Evolutionary conservation across 2,329 filamentous ascomycete species (phyloP), one percentile per base, ranked within the genome.

Genomic region (Colletotrichum viniferum): DNA sequence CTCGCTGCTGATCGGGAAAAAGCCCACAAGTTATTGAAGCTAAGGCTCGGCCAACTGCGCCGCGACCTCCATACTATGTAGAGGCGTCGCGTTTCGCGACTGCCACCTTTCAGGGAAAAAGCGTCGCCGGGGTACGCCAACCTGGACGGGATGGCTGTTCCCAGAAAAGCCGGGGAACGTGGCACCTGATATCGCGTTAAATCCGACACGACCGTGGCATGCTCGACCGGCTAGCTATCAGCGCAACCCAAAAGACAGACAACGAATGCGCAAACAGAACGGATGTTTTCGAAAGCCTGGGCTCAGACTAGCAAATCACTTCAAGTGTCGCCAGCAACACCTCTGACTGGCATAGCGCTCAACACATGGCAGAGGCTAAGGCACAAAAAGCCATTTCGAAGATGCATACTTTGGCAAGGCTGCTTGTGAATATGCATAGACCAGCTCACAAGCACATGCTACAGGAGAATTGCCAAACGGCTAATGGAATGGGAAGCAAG

Each of bases 71-170:
- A 14, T 52, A n/a, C n/a, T n/a, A n/a, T n/a, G n/a, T n/a, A 13
- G 61, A 28, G 30, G 30, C 72, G 52, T 74, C 61, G 72, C 60
- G 52, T 43, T 63, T 63, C 69, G 69, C 73, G 62, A 67, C 52
- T 66, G 55, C 55, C 62, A 72, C 73, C 69, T 62, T 63, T 74
- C 26, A 32, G 32, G 73, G 73, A 67, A 72, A 52, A 43, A 36
- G 66, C 21, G n/a, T 61, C 30, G 56, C 38, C 62, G 14, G 73
- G 69, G 38, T 63, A 67, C 38, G 69, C 69, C 62, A 67, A 38
- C 38, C 16, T 63, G 28, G 26, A 43, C 69, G 69, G 62, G 55
- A 72, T 67, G 55, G 73, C 69, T 63, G 26, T 10, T 26, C 32
- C 36, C 24, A 32, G 43, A 6, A 56, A 36, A 13, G 16, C 38